phyloP scores from a whole-genome alignment of 2,329 filamentous ascomycete genomes.

The Teratosphaeria nubilosa region DNA sequence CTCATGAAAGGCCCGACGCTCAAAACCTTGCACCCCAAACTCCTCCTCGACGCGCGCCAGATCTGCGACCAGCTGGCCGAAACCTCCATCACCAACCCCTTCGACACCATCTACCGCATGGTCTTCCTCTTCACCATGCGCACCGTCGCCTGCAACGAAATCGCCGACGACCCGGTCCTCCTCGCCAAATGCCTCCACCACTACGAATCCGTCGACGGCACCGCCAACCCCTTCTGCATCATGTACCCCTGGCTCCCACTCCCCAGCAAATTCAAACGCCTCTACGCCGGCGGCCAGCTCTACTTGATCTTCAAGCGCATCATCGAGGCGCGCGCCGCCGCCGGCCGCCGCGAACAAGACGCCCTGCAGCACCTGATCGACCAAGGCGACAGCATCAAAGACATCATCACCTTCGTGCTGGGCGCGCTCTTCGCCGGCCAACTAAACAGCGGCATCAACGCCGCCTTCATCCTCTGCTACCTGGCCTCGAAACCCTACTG shows the following conservation, averaged over 20 bases:
- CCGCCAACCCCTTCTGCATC: conserved; percentile 35
- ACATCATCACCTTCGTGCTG: conserved; percentile 39
- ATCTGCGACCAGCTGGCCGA: conserved; percentile 30
- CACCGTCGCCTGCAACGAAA: conserved; percentile 43
- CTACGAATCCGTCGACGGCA: conserved; percentile 40
- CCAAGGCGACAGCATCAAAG: conserved; percentile 33
- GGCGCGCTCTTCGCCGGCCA: conserved; percentile 47
- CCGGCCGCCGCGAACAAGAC: conserved; percentile 38
- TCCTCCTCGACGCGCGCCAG: conserved; percentile 35
- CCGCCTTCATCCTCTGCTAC: conserved; percentile 43
- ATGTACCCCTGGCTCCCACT: conserved; percentile 46
- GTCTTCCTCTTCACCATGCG: conserved; percentile 51
- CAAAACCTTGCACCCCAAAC: conserved; percentile 25
- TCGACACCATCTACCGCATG: conserved; percentile 43
- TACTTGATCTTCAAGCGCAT: conserved; percentile 42
- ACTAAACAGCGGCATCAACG: conserved; percentile 48
- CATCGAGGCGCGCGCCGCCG: conserved; percentile 35
- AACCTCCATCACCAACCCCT: conserved; percentile 40
- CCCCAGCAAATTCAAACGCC: conserved; percentile 32
- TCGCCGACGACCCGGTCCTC: conserved; percentile 38
- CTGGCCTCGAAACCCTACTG: conserved; percentile 39
- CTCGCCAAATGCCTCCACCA: conserved; percentile 34
- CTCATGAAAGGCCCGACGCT: conserved; percentile 21
- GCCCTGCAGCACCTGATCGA: conserved; percentile 46
- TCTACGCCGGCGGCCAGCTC: conserved; percentile 37